These are phyloP conservation scores for Hypholoma sublateritium DNA, from an alignment of 768 basidiomycete genomes.

Conservation along the genomic window DNA sequence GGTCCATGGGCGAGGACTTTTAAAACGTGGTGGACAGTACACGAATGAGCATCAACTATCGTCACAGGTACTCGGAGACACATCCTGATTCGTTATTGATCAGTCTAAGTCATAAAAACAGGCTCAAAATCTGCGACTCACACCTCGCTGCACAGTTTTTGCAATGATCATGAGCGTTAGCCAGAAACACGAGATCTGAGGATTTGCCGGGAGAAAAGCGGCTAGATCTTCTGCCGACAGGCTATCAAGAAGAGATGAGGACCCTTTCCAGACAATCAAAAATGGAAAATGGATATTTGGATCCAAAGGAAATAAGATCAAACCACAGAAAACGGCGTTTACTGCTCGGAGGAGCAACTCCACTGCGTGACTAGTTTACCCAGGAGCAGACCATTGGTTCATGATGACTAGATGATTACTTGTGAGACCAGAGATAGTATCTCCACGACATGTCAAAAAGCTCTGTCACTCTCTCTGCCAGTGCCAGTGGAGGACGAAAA, in stretches of 20 bases:
- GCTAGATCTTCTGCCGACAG: slow-evolving; percentile 24
- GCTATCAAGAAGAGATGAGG: slow-evolving; percentile 10
- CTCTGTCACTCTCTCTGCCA: not conserved
- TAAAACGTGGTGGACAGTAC: slow-evolving; percentile 10
- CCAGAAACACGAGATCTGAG: slow-evolving; percentile 25
- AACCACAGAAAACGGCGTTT: slow-evolving; percentile 15
- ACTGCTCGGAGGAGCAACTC: slow-evolving; percentile 14
- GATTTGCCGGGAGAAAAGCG: slow-evolving; percentile 18
- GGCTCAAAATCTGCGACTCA: slow-evolving; percentile 13
- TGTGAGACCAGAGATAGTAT: not conserved
- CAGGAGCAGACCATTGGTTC: not conserved
- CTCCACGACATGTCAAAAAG: not conserved
- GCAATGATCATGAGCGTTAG: slow-evolving; percentile 26
- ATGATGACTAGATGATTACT: no score
- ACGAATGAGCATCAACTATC: slow-evolving; percentile 14
- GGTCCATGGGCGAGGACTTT: slow-evolving; percentile 7
- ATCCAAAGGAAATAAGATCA: slow-evolving; percentile 13
- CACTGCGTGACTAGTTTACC: not conserved
- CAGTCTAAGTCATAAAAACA: slow-evolving; percentile 23
- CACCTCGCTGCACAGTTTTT: slow-evolving; percentile 16
- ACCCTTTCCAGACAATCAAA: slow-evolving; percentile 18
- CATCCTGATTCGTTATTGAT: slow-evolving; percentile 20
- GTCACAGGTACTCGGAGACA: slow-evolving; percentile 19
- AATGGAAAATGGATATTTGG: slow-evolving; percentile 16
- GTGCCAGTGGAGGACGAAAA: no score